Base-by-base conservation (phyloP, 805 yeast species). In the Metschnikowia henanensis region DNA sequence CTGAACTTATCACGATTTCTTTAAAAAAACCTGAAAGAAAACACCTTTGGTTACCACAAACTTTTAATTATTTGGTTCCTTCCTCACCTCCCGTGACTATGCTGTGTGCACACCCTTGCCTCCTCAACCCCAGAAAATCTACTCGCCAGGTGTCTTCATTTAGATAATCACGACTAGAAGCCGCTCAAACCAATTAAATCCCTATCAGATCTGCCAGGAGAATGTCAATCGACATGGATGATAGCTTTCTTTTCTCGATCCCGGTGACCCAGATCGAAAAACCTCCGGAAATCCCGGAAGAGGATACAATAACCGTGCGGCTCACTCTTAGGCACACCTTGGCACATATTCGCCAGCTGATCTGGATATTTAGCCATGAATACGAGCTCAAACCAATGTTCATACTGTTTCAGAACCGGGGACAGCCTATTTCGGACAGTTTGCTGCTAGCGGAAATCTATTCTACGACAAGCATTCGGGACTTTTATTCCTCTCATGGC, bases 281-380 rank as follows among this genome's bases (percentile, higher is more conserved):
- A 22, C 34, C 44, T 2, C 28, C 20, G 5, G 39, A 28, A 9
- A 19, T 30, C 9, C 30, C 40, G 12, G 39, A 15, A 9, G 4
- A 38, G 15, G 28, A 20, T 13, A 5, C 7, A 1, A 36, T 41
- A 37, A 26, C 22, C 10, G 37, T 61, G 16, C 47, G 56, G 22
- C 58, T 59, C 3, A 61, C 68, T 4, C 41, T 62, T 16, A 36
- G 49, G 13, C 68, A 66, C 45, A 46, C 41, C 3, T 38, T 59
- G 29, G 45, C 41, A n/a, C 64, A 62, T 30, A 39, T 66, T 4
- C 46, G 54, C 21, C 56, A 62, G 17, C 57, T 51, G 55, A 52
- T 68, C 9, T 66, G 72, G 72, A 22, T 37, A 32, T 44, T 51
- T 25, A 63, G 67, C n/a, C 42, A 43, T 5, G 51, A 60, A 23